Percentiles rank a stretch among this genome's conserved stretches.
phyloP scores from a whole-genome alignment of 179 eudicot species.

The Pouteria campechiana region DNA sequence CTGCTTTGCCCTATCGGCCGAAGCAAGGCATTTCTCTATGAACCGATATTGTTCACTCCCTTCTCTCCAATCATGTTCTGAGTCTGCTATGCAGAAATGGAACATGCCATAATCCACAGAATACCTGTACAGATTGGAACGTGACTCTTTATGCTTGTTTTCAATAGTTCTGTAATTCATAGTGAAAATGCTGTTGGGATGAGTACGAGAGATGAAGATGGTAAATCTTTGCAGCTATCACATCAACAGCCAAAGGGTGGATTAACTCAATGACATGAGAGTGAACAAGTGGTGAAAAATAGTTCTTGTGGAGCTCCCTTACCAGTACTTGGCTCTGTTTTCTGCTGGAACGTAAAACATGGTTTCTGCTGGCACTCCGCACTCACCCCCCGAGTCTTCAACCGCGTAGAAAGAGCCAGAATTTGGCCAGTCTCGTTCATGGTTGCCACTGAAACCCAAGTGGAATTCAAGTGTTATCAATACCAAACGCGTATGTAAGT shows the following conservation, averaged over 20 bases:
- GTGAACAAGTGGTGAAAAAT: neutral
- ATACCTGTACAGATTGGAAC: too few species aligned
- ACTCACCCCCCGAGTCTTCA: constrained; percentile 38
- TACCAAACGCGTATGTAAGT: too few species aligned
- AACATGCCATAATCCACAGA: constrained; percentile 66
- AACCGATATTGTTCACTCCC: constrained; percentile 66
- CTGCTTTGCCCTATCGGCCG: constrained; percentile 56
- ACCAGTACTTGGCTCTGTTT: constrained; percentile 36
- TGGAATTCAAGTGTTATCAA: too few species aligned
- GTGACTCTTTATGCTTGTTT: too few species aligned
- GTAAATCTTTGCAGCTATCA: too few species aligned
- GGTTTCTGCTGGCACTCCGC: constrained; percentile 31
- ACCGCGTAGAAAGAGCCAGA: constrained; percentile 22
- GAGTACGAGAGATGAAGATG: too few species aligned
- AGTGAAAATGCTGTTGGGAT: too few species aligned
- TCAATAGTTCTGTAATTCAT: too few species aligned
- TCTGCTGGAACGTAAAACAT: constrained; percentile 35
- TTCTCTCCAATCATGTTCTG: constrained; percentile 73
- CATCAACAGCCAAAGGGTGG: too few species aligned
- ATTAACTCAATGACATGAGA: too few species aligned
- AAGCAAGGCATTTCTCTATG: constrained; percentile 53
- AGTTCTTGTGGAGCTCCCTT: neutral
- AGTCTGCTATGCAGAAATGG: constrained; percentile 60
- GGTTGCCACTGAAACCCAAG: constrained; percentile 38
- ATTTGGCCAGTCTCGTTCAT: constrained; percentile 36